Conservation (phyloP, 2,329 filamentous ascomycete genomes). For the Rhytidhysteron rufulum region DNA sequence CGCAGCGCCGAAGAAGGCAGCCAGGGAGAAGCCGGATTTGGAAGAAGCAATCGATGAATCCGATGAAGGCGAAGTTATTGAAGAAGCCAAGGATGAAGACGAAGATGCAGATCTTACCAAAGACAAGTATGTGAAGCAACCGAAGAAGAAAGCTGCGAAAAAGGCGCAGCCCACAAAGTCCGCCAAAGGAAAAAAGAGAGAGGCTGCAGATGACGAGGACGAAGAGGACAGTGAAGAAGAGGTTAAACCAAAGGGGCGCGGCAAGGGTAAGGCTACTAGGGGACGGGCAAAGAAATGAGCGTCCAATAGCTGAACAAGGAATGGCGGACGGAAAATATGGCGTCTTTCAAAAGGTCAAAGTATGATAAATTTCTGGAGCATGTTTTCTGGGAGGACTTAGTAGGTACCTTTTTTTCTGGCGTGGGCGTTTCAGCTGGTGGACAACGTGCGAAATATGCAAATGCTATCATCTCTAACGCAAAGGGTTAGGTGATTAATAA, state of each 20-base stretch:
- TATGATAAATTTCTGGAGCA: background rate
- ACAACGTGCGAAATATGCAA: no score
- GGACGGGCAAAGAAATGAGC: background rate
- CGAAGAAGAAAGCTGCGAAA: constrained; percentile 64
- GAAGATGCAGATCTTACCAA: constrained; percentile 82
- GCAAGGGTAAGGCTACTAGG: background rate
- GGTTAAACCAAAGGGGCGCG: background rate
- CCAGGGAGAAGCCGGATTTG: constrained; percentile 80
- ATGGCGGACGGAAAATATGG: background rate
- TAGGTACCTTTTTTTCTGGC: background rate
- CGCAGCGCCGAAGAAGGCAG: constrained; percentile 64
- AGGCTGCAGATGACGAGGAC: constrained; percentile 28
- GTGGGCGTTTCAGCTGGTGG: no score
- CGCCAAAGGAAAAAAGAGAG: constrained; percentile 39
- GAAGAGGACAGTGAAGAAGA: background rate
- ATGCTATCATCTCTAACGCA: no score
- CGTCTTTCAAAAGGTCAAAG: background rate
- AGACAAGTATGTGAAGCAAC: constrained; percentile 93
- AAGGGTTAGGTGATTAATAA: background rate
- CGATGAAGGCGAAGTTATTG: constrained; percentile 56
- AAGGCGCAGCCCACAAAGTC: constrained; percentile 44
- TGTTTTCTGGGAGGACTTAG: background rate
- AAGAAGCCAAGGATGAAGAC: constrained; percentile 56
- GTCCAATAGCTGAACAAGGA: background rate
- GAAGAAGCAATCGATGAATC: constrained; percentile 96